Percentiles rank a stretch among this genome's conserved stretches.
phyloP scores from a whole-genome alignment of 768 basidiomycete genomes.

The Boletus tomentosulus region DNA sequence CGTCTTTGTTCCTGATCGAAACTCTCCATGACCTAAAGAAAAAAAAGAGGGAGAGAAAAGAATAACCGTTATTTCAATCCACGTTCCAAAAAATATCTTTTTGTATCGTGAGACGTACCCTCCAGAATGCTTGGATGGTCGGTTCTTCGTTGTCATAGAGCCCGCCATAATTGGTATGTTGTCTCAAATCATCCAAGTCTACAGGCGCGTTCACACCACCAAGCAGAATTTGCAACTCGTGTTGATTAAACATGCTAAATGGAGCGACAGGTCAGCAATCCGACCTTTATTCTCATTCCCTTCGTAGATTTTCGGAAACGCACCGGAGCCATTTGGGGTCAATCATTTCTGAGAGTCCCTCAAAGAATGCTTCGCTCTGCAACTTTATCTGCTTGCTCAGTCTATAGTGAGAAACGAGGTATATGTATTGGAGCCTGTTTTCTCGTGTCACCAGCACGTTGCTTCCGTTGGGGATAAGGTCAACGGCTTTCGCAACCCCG shows the following conservation, averaged over 20 bases:
- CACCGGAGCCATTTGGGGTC: slow-evolving; percentile 84
- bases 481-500: slow-evolving; percentile 67
- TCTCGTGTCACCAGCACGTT: slow-evolving; percentile 83
- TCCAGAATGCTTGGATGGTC: slow-evolving; percentile 83
- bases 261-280: slow-evolving; percentile 8
- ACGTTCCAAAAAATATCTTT: not conserved
- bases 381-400: slow-evolving; percentile 83
- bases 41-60: not conserved
- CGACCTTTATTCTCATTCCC: not conserved
- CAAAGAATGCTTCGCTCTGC: slow-evolving; percentile 85
- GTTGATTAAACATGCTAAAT: slow-evolving; percentile 92
- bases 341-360: slow-evolving; percentile 89
- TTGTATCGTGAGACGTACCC: slow-evolving; percentile 38
- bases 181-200: slow-evolving; percentile 75
- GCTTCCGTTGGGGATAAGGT: slow-evolving; percentile 78
- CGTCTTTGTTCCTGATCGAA: slow-evolving; percentile 80
- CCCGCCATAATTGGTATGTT: slow-evolving; percentile 80
- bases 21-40: slow-evolving; percentile 60
- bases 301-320: slow-evolving; percentile 4
- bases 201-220: slow-evolving; percentile 86
- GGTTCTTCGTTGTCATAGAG: slow-evolving; percentile 64
- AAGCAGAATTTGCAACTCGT: slow-evolving; percentile 87
- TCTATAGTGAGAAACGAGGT: slow-evolving; percentile 82
- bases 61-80: not conserved
- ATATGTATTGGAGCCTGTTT: slow-evolving; percentile 87